These are phyloP conservation scores for Dipteronia dyeriana DNA, from an alignment of 345 rosid genomes.

Conservation along the genomic window DNA sequence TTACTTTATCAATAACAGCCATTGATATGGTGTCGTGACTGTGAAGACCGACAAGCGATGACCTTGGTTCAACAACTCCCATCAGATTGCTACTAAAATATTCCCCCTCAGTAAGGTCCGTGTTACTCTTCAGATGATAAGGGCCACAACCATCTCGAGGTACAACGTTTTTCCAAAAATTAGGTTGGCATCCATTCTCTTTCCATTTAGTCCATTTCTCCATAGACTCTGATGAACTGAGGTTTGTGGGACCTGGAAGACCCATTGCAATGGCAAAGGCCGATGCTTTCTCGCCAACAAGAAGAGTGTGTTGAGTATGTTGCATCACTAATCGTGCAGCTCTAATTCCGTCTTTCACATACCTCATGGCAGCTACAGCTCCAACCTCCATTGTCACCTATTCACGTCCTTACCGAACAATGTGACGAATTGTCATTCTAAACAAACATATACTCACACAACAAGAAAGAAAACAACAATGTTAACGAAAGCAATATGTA, in stretches of 20 bases:
- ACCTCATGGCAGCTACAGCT: constrained; percentile 97
- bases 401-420: constrained; percentile 47
- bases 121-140: constrained; percentile 44
- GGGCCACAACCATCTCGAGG: constrained; percentile 75
- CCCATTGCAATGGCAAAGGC: constrained; percentile 93
- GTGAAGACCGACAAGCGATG: constrained; percentile 64
- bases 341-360: constrained; percentile 87
- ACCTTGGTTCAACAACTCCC: constrained; percentile 28
- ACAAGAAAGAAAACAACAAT: not conserved
- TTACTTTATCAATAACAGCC: constrained; percentile 86
- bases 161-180: constrained; percentile 80
- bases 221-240: constrained; percentile 74
- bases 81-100: constrained; percentile 32
- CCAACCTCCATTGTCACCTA: constrained; percentile 99
- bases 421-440: constrained; percentile 22
- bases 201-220: constrained; percentile 85
- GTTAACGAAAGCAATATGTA: not conserved
- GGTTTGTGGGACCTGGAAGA: constrained; percentile 82
- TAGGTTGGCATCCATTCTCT: constrained; percentile 69
- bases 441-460: not conserved
- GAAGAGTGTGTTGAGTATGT: constrained; percentile 75
- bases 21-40: constrained; percentile 93
- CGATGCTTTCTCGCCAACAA: constrained; percentile 83
- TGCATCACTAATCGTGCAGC: constrained; percentile 89
- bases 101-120: constrained; percentile 4